These are phyloP conservation scores for Aspergillus baeticus DNA, from an alignment of 495 filamentous ascomycete species.

Conservation along the genomic window DNA sequence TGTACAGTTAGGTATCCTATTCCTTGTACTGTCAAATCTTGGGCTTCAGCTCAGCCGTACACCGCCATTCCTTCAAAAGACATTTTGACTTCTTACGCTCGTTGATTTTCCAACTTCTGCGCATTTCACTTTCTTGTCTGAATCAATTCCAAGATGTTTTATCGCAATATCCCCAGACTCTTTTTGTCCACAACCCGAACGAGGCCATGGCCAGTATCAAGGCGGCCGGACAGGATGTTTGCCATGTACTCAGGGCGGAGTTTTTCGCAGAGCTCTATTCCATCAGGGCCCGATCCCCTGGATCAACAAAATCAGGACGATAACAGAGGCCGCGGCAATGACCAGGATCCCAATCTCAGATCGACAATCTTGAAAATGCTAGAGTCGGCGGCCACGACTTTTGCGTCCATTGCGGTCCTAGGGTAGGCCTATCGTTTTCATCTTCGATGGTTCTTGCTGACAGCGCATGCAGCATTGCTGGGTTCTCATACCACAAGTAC, in stretches of 20 bases:
- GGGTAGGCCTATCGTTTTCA: conserved; percentile 53
- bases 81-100: background rate
- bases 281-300: conserved; percentile 29
- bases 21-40: background rate
- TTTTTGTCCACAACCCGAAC: conserved; percentile 20
- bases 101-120: background rate
- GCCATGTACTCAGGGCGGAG: conserved; percentile 22
- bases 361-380: conserved; percentile 72
- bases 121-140: background rate
- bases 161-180: conserved; percentile 24
- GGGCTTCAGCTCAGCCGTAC: conserved; percentile 1
- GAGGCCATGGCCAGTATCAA: conserved; percentile 18
- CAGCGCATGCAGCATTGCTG: conserved; percentile 55
- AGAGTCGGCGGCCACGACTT: conserved; percentile 81
- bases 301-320: conserved; percentile 37
- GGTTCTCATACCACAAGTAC: conserved; percentile 78
- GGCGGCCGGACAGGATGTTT: conserved; percentile 1
- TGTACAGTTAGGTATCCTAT: background rate
- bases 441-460: conserved; percentile 17
- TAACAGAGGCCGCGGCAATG: conserved; percentile 20
- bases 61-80: conserved; percentile 5
- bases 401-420: conserved; percentile 80
- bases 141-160: conserved; percentile 16
- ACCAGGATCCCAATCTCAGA: conserved; percentile 36
- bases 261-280: conserved; percentile 30